Evolutionary conservation across 768 basidiomycete genomes (phyloP).

Genomic region (Tremella fuciformis): DNA sequence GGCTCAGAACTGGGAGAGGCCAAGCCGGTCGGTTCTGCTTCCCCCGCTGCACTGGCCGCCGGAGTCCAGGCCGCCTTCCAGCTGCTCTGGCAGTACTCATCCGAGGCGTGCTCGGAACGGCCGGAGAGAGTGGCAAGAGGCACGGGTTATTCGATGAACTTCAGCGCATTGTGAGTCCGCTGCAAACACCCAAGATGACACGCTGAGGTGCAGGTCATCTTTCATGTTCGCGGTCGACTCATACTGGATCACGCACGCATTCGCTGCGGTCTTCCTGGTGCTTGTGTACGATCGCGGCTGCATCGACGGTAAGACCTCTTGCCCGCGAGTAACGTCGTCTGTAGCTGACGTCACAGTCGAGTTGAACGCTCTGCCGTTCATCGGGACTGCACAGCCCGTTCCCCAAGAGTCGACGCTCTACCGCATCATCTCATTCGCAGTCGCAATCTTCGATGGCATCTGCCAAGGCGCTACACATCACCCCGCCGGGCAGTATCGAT

Average conservation of each 20-base stretch:
- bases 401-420: background rate
- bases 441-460: constrained; percentile 2
- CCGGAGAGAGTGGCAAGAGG: background rate
- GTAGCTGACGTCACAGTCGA: constrained; percentile 1
- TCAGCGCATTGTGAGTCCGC: background rate
- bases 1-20: constrained; percentile 4
- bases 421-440: constrained; percentile 1
- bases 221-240: constrained; percentile 7
- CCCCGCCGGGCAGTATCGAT: constrained; percentile 4
- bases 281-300: constrained; percentile 4
- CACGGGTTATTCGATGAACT: background rate
- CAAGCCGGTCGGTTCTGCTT: background rate
- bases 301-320: background rate
- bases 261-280: constrained; percentile 4
- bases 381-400: background rate
- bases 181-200: no score
- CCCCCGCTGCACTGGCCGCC: constrained; percentile 1
- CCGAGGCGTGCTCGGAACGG: constrained; percentile 3
- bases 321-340: background rate
- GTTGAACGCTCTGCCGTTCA: background rate
- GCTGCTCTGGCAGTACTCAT: constrained; percentile 6
- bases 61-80: constrained; percentile 1
- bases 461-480: constrained; percentile 5
- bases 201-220: background rate
- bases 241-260: constrained; percentile 9